phyloP scores from a whole-genome alignment of 768 basidiomycete species.

The Lentinula sp. region DNA sequence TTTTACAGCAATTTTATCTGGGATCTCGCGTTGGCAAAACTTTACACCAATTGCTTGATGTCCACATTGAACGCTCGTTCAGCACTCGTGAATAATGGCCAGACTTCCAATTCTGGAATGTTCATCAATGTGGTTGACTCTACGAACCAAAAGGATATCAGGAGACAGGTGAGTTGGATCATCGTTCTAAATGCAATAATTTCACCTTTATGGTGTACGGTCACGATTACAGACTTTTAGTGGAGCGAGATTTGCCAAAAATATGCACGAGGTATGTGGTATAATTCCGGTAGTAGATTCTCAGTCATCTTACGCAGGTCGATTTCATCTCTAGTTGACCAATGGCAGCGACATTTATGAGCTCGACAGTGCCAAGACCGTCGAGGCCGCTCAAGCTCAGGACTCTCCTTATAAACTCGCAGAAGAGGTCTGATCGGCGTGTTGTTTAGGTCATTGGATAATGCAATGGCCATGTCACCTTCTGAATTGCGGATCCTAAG shows the following conservation, averaged over 20 bases:
- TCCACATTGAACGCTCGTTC: slow-evolving; percentile 43
- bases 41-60: slow-evolving; percentile 42
- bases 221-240: background rate
- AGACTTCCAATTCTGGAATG: background rate
- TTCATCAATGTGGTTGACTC: background rate
- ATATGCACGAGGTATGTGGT: background rate
- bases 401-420: background rate
- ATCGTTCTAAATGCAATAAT: background rate
- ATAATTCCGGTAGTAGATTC: background rate
- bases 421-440: too few relatives aligned
- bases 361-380: background rate
- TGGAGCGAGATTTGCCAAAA: background rate
- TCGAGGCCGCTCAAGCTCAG: background rate
- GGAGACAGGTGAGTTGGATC: background rate
- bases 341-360: background rate
- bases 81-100: background rate
- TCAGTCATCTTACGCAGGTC: background rate
- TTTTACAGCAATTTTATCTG: slow-evolving; percentile 37
- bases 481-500: background rate
- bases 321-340: background rate
- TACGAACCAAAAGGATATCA: background rate
- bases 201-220: background rate
- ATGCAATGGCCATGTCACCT: background rate
- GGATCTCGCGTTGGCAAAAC: slow-evolving; percentile 41
- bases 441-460: too few relatives aligned